Base-by-base conservation (phyloP, 2,329 filamentous ascomycete genomes). In the Hypoxylon sp. region DNA sequence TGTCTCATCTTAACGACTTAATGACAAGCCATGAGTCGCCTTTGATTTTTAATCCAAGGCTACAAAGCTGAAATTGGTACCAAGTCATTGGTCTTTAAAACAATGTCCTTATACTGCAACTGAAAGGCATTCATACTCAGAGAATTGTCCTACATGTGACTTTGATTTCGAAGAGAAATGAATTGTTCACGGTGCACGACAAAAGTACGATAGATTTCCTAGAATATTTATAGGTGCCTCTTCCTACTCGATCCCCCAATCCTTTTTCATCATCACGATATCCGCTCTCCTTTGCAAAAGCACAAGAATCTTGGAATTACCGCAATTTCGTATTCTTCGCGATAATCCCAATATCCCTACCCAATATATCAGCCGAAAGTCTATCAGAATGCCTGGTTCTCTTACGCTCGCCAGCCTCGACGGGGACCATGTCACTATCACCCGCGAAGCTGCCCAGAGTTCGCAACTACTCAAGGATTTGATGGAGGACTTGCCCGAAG, bases 391-490 rank as follows among this genome's bases (percentile, higher is more conserved):
- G 67, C 2, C 55, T 27, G 4, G 19, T 29, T 6, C 15, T 48
- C 63, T 67, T 15, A 59, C 35, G 3, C 62, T 65, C 50, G 7
- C 2, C 17, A 27, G 32, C 46, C 11, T 42, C 4, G 62, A 64
- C 24, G 55, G 27, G 1, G 17, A 24, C 24, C 0, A 13, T 2
- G 15, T 63, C 35, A 29, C 13, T 24, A 61, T 64, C 47, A 57
- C 11, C 35, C 50, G 31, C 10, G 24, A 52, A 19, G 92, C 97
- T 68, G 93, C 92, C 56, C 92, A 96, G 84, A 92, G 93, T 73
- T 97, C 93, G 3, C 89, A 97, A 77, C 86, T 98, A 62, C 94
- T 98, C 85, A 97, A 97, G 89, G 97, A 98, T 86, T 91, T 98
- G 91, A 88, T 98, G 55, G 94, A 97, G 78, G 95, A 98, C 83